Evolutionary conservation across 768 basidiomycete genomes (phyloP).

Genomic region (Tremella yokohamensis): DNA sequence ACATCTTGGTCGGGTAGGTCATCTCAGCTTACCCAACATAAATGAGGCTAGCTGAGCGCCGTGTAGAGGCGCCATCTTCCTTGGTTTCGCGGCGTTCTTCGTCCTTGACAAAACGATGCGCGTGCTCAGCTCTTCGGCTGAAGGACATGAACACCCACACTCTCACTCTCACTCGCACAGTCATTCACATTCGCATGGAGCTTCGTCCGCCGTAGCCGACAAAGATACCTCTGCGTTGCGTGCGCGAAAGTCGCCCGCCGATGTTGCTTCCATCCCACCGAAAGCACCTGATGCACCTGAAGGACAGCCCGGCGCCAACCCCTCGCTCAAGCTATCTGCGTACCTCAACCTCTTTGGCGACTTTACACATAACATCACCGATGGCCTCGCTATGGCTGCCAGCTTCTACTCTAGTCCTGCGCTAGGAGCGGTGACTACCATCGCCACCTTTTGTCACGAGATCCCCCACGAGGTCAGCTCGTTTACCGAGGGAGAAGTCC

Average conservation of each 20-base stretch:
- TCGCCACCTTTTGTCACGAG: slow-evolving; percentile 91
- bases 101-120: slow-evolving; percentile 88
- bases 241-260: slow-evolving; percentile 51
- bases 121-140: slow-evolving; percentile 66
- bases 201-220: slow-evolving; percentile 43
- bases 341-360: slow-evolving; percentile 91
- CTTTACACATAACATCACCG: slow-evolving; percentile 91
- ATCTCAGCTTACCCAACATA: not conserved
- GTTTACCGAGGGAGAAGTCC: not conserved
- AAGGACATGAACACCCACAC: slow-evolving; percentile 59
- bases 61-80: slow-evolving; percentile 61
- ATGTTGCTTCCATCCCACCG: slow-evolving; percentile 20
- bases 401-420: slow-evolving; percentile 95
- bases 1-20: slow-evolving; percentile 78
- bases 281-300: slow-evolving; percentile 10
- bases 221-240: slow-evolving; percentile 18
- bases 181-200: slow-evolving; percentile 53
- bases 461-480: slow-evolving; percentile 73
- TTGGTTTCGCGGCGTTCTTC: slow-evolving; percentile 85
- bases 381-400: slow-evolving; percentile 90
- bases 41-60: not conserved
- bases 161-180: slow-evolving; percentile 56
- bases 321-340: slow-evolving; percentile 69
- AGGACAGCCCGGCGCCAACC: slow-evolving; percentile 24
- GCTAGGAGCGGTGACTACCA: slow-evolving; percentile 89